Evolutionary conservation across 164 flowering plant genomes (phyloP).

Genomic region (Vitis riparia): DNA sequence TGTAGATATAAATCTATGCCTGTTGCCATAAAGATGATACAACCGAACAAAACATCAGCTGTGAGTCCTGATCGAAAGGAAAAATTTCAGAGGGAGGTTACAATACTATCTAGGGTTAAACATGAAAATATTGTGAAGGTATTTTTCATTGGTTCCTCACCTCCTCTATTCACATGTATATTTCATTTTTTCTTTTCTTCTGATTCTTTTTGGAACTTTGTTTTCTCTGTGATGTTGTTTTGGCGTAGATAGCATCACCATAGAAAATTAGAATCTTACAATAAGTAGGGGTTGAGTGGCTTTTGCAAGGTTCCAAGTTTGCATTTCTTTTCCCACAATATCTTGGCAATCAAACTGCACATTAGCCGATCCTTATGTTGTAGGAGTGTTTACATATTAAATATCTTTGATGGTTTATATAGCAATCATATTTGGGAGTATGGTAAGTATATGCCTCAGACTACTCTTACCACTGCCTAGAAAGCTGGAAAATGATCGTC

Average conservation of each 20-base stretch:
- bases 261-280: background rate
- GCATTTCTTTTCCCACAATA: background rate
- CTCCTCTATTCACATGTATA: background rate
- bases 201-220: background rate
- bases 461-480: too few relatives aligned
- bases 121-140: conserved; percentile 48
- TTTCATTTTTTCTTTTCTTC: background rate
- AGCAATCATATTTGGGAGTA: background rate
- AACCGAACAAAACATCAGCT: conserved; percentile 19
- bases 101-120: conserved; percentile 21
- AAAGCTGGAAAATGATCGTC: too few relatives aligned
- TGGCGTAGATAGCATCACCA: too few relatives aligned
- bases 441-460: too few relatives aligned
- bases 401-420: background rate
- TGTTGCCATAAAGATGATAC: conserved; percentile 43
- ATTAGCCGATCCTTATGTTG: background rate
- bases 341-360: background rate
- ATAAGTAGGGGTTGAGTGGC: background rate
- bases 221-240: background rate
- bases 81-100: conserved; percentile 42
- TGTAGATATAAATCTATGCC: conserved; percentile 30
- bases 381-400: background rate
- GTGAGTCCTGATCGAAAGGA: conserved; percentile 22
- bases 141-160: background rate
- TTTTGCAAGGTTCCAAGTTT: background rate